phyloP scores from a whole-genome alignment of 345 rosid species.

The Melaleuca alternifolia region DNA sequence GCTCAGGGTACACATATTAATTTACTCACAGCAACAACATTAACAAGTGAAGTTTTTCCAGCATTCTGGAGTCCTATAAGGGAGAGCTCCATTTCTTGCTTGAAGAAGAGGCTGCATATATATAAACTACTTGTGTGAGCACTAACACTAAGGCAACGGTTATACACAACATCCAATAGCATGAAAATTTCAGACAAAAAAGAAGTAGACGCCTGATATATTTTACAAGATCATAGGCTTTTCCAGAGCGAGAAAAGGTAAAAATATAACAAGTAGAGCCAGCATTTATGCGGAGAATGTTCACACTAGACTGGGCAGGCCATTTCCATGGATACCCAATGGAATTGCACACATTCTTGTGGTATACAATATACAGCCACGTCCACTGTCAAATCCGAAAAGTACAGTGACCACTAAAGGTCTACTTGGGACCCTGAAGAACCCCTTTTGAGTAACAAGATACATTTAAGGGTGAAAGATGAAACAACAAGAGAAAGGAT shows the following conservation, averaged over 20 bases:
- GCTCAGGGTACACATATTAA: background rate
- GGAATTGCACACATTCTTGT: background rate
- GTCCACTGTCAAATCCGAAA: background rate
- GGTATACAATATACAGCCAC: background rate
- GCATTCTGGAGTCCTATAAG: slow-evolving; percentile 84
- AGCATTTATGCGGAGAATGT: background rate
- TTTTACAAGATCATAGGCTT: background rate
- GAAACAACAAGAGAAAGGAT: background rate
- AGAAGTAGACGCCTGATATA: background rate
- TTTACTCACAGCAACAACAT: slow-evolving; percentile 63
- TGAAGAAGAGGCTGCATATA: slow-evolving; percentile 62
- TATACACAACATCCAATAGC: background rate
- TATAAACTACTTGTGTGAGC: background rate
- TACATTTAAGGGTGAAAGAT: background rate
- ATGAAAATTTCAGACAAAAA: background rate
- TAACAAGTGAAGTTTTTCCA: slow-evolving; percentile 82
- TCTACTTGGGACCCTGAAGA: background rate
- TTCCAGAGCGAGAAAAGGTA: background rate
- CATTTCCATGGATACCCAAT: background rate
- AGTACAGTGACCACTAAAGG: background rate
- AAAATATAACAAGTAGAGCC: background rate
- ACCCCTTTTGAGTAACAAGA: background rate
- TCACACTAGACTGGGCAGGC: background rate
- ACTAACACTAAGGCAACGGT: background rate
- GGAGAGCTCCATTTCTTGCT: slow-evolving; percentile 90